Evolutionary conservation across 176 grass and related monocot genomes (phyloP), one percentile per base, ranked within the genome.

Genomic region (Urochloa ruziziensis): DNA sequence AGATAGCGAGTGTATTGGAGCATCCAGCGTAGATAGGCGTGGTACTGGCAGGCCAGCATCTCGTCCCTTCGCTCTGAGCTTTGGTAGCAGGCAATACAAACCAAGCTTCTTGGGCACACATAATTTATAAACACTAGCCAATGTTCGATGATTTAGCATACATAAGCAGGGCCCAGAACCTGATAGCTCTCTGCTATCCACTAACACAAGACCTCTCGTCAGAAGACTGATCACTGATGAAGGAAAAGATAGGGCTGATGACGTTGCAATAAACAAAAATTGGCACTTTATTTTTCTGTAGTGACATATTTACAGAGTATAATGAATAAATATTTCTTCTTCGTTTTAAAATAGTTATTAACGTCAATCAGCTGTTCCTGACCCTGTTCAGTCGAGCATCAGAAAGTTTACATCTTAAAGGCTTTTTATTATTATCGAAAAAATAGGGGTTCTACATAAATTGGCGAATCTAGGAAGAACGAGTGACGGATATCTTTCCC

Each of bases 101-200:
- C 44, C 83, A 81, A 75, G 8, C 34, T 57, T 82, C 46, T 10
- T 54, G 44, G 47, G 54, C 11, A 62, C 62, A 42, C 23, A 70
- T 23, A 70, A 7, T 70, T 44, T 69, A 42, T 7, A 25, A 70
- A 74, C 72, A 37, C 44, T 77, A 61, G 64, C 28, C 66, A 35
- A 16, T n/a, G 5, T 23, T 71, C 8, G 56, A 64, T 63, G 17
- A 67, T 49, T 78, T 35, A 62, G 66, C 60, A 54, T 78, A 82
- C 29, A 85, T 69, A 72, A 48, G 88, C 67, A 78, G 62, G 69
- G 24, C 79, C 88, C n/a, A 28, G 62, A 77, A 46, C 47, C 64
- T 78, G 56, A 78, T 77, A 72, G 77, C 33, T 60, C 53, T 56
- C 36, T 70, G 64, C 44, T 63, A 70, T 77, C 64, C 74, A 62